Conservation (phyloP, 169 alveolate genomes). For the Plasmodium vivax region DNA sequence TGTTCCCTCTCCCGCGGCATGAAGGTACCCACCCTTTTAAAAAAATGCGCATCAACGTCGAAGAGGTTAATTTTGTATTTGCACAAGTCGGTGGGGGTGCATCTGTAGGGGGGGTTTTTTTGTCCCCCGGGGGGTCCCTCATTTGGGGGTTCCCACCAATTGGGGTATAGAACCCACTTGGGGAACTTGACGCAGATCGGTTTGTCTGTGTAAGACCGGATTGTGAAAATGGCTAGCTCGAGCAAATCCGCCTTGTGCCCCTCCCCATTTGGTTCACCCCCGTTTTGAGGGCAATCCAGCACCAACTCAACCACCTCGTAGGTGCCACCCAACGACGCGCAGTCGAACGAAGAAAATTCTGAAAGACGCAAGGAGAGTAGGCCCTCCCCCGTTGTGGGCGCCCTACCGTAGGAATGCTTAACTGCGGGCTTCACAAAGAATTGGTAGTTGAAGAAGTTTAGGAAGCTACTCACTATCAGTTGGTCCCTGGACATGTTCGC, state of each 20-base stretch:
- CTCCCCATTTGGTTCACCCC: background rate
- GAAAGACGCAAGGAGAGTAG: background rate
- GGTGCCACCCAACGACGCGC: background rate
- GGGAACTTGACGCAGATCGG: slow-evolving; percentile 10
- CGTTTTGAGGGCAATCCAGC: background rate
- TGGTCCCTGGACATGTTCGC: background rate
- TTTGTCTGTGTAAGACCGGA: slow-evolving; percentile 18
- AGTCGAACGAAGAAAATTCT: background rate
- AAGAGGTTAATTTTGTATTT: slow-evolving; percentile 46
- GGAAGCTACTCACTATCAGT: slow-evolving; percentile 21
- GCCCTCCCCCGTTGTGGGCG: background rate
- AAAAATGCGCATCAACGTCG: slow-evolving; percentile 11
- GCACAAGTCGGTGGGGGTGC: background rate
- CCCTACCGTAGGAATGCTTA: background rate
- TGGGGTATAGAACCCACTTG: background rate
- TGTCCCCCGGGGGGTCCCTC: background rate
- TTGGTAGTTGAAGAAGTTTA: slow-evolving; percentile 11
- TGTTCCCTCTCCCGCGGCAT: slow-evolving; percentile 12
- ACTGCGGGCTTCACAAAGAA: slow-evolving; percentile 13
- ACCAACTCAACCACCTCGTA: slow-evolving; percentile 22
- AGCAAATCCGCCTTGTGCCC: background rate
- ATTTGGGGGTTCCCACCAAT: background rate
- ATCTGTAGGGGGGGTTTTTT: background rate
- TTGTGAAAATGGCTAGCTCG: slow-evolving; percentile 28
- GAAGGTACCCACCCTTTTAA: background rate